Evolutionary conservation across 768 basidiomycete species (phyloP), one percentile per base, ranked within the genome.

Genomic region (Myochromella boudieri): DNA sequence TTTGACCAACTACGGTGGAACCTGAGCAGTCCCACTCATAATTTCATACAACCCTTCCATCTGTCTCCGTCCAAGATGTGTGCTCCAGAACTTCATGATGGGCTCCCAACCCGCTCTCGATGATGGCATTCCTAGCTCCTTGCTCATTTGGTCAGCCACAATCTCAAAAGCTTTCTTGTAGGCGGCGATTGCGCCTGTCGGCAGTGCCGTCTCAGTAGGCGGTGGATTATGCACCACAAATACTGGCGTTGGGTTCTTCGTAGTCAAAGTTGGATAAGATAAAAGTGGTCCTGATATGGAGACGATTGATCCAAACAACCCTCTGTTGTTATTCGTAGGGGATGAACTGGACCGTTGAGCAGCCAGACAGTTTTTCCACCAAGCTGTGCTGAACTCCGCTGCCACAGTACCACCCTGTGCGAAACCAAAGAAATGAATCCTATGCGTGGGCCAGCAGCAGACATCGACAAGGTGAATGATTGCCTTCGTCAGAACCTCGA

Each of bases 371-470:
- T 58, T 54, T 52, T 69, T 80, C 79, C 83, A 87, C 68, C 72
- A 77, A 26, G 66, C 57, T 5, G 91, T 58, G 0, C 76, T 78
- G 42, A 81, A 71, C 64, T 97, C 92, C 2, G 72, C 76, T 1
- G 82, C 89, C 26, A 92, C 78, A 15, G 75, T 84, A 0, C 90
- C 94, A 0, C 93, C 93, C 63, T 97, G 93, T 0, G 79, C 88
- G 53, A 91, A 97, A 2, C 93, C 93, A 46, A 95, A 88, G 37
- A 93, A 60, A 60, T 97, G 93, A 31, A 97, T 85, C n/a, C 76
- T 71, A 8, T 77, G 48, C 0, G 74, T 56, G 5, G 82, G 70
- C 93, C 92, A 97, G 1, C 65, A 52, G 57, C 84, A 88, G 31
- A 79, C 76, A 4, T 64, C 55, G 14, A 69, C 70, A 42, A 95